These are phyloP conservation scores for Juncus inflexus DNA, from an alignment of 176 grass and related monocot species.

Conservation along the genomic window DNA sequence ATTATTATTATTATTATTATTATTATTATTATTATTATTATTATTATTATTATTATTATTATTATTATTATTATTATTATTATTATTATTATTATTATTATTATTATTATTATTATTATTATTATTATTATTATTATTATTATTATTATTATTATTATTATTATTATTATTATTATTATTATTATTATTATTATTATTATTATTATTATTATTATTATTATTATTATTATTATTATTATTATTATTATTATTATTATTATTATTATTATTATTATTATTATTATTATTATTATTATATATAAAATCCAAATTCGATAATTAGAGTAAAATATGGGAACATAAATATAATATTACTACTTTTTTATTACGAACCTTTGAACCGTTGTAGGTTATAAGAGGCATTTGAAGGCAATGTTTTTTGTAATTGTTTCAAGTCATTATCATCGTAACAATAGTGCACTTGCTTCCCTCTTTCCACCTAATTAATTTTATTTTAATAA, in stretches of 20 bases:
- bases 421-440: conserved; percentile 57
- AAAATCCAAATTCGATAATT: conserved; percentile 17
- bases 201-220: too few relatives aligned
- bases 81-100: too few relatives aligned
- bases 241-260: background rate
- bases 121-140: too few relatives aligned
- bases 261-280: too few relatives aligned
- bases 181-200: too few relatives aligned
- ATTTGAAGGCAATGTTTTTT: conserved; percentile 72
- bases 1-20: too few relatives aligned
- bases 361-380: conserved; percentile 62
- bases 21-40: too few relatives aligned
- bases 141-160: background rate
- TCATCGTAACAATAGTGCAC: conserved; percentile 88
- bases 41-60: background rate
- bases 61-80: background rate
- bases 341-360: background rate
- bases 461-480: conserved; percentile 98
- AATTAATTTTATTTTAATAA: background rate
- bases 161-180: background rate
- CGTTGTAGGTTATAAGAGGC: conserved; percentile 78
- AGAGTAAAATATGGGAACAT: background rate
- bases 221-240: too few relatives aligned
- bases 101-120: too few relatives aligned
- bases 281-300: background rate